These are phyloP conservation scores for Wickerhamiella bombiphila DNA, from an alignment of 805 yeast genomes.

Conservation along the genomic window DNA sequence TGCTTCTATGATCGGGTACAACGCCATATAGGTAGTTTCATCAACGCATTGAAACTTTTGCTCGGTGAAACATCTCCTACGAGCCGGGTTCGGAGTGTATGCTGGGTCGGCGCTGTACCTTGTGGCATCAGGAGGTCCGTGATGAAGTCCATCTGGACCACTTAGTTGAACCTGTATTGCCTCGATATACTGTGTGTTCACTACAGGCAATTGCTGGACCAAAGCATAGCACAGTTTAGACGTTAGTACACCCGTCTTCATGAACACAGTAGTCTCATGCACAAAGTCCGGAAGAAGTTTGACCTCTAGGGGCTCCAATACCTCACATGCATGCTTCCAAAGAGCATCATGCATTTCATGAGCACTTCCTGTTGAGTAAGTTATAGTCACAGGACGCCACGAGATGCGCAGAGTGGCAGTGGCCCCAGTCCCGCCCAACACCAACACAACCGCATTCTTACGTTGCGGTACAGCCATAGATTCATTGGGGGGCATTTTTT, in stretches of 20 bases:
- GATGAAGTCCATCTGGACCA: conserved; percentile 7
- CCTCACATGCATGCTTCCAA: conserved; percentile 7
- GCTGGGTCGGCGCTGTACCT: conserved; percentile 17
- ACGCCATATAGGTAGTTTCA: conserved; percentile 13
- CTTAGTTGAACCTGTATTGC: conserved; percentile 14
- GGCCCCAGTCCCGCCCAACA: conserved; percentile 19
- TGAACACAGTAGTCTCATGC: conserved; percentile 20
- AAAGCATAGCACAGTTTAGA: conserved; percentile 24
- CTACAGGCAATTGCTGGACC: conserved; percentile 22
- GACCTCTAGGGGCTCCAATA: conserved; percentile 20
- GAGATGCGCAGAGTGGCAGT: conserved; percentile 10
- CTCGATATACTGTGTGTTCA: conserved; percentile 17
- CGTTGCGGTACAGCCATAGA: conserved; percentile 1
- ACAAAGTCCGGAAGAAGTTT: conserved; percentile 15
- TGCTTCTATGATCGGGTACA: conserved; percentile 18
- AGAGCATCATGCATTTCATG: conserved; percentile 10
- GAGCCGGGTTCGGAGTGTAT: conserved; percentile 16
- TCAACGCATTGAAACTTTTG: conserved; percentile 20
- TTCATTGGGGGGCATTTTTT: background rate
- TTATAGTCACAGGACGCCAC: conserved; percentile 19
- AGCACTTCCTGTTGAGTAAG: conserved; percentile 16
- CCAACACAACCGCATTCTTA: conserved; percentile 5
- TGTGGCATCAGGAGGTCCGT: conserved; percentile 18
- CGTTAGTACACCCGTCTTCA: conserved; percentile 18
- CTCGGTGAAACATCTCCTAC: conserved; percentile 18